A percentile compares a stretch with the other conserved stretches of the same genome.
These are phyloP conservation scores for Chlamydomonas sphaeroides DNA, from an alignment of 139 green algal genomes.

Conservation along the genomic window DNA sequence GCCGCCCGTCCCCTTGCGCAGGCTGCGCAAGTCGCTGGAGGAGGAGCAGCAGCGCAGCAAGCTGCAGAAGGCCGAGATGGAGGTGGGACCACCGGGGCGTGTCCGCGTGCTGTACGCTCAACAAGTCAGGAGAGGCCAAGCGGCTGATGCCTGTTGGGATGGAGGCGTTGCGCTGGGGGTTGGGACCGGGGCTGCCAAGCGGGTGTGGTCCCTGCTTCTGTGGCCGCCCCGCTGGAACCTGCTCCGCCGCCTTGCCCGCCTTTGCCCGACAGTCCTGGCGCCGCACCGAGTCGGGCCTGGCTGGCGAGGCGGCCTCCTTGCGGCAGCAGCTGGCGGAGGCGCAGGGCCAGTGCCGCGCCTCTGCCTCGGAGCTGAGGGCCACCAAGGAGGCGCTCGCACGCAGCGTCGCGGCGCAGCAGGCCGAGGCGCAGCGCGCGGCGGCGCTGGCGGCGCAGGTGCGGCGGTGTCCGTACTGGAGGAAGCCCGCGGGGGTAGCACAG, in stretches of 20 bases:
- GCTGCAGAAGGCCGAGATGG: background rate
- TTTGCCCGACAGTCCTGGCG: background rate
- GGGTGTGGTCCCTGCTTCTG: too few relatives aligned
- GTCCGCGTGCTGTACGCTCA: too few relatives aligned
- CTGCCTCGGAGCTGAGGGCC: slow-evolving; percentile 8
- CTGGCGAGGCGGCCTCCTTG: background rate
- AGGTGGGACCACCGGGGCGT: too few relatives aligned
- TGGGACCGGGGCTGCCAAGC: background rate
- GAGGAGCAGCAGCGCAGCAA: slow-evolving; percentile 7
- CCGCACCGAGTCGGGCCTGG: background rate
- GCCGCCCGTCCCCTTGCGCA: too few relatives aligned
- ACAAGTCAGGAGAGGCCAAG: too few relatives aligned
- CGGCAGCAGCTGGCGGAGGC: slow-evolving; percentile 15
- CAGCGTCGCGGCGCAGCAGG: background rate
- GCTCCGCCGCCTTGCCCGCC: background rate
- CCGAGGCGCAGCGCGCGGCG: slow-evolving; percentile 28
- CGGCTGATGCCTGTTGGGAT: too few relatives aligned
- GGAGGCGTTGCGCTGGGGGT: too few relatives aligned
- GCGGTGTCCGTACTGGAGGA: too few relatives aligned
- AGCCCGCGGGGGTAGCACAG: too few relatives aligned
- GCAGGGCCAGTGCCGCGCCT: slow-evolving; percentile 20
- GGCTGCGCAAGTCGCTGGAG: slow-evolving; percentile 25
- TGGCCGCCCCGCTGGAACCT: too few relatives aligned
- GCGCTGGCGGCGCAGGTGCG: slow-evolving; percentile 17
- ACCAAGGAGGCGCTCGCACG: slow-evolving; percentile 8